phyloP scores from a whole-genome alignment of 129 eudicot species.

The Logfia minima region DNA sequence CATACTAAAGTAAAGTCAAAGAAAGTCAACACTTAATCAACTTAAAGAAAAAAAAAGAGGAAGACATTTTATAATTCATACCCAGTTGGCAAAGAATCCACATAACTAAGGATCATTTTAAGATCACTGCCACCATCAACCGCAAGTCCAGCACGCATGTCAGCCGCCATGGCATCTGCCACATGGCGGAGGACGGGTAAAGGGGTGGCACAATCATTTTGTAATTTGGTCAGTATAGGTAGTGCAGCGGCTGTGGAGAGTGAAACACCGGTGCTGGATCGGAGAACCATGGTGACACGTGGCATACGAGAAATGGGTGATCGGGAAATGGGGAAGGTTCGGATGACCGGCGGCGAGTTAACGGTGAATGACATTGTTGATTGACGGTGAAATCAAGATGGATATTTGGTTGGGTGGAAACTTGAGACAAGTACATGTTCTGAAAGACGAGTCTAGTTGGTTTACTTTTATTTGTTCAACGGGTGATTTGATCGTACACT shows the following conservation, averaged over 20 bases:
- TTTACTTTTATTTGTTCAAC: slow-evolving; percentile 29
- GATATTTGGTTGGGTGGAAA: slow-evolving; percentile 29
- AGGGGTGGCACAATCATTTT: slow-evolving; percentile 70
- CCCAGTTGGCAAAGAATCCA: slow-evolving; percentile 80
- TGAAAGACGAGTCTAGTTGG: slow-evolving; percentile 28
- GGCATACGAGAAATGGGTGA: slow-evolving; percentile 22
- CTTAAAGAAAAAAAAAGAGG: neutral
- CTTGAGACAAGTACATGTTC: slow-evolving; percentile 28
- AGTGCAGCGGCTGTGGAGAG: slow-evolving; percentile 36
- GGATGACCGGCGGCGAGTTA: slow-evolving; percentile 40
- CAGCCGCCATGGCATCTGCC: slow-evolving; percentile 76
- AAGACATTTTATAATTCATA: slow-evolving; percentile 34
- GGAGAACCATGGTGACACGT: slow-evolving; percentile 45
- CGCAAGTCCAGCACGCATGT: slow-evolving; percentile 81
- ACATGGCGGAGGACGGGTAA: slow-evolving; percentile 73
- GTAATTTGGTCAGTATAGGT: slow-evolving; percentile 51
- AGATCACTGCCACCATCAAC: slow-evolving; percentile 71
- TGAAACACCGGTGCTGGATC: slow-evolving; percentile 43
- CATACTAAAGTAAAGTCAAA: neutral
- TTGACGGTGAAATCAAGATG: slow-evolving; percentile 35
- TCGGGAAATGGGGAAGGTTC: slow-evolving; percentile 36
- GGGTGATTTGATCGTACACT: slow-evolving; percentile 19
- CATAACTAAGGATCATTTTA: slow-evolving; percentile 82
- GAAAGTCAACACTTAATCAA: slow-evolving; percentile 13
- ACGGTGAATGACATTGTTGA: slow-evolving; percentile 46